Percentiles rank a stretch among this genome's conserved stretches.
Conservation (phyloP, 805 yeast genomes). For the Candida boleticola region DNA sequence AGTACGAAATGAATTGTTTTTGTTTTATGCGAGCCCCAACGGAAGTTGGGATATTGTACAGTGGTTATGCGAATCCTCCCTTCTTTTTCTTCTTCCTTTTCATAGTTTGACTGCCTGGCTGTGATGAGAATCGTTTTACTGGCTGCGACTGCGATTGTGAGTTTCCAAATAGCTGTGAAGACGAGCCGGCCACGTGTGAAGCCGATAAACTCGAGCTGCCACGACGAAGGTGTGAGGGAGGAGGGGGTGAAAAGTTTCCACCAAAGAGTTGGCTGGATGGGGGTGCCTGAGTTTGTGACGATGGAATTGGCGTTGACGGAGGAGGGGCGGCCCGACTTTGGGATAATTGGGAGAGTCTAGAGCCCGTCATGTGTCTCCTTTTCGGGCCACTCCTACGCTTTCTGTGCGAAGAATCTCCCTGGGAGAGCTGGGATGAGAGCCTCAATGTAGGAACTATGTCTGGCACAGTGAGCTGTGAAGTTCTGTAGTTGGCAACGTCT, state of each 20-base stretch:
- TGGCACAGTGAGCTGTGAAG: slow-evolving; percentile 1
- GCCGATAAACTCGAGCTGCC: too few species aligned
- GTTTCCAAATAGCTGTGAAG: slow-evolving; percentile 5
- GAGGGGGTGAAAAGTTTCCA: too few species aligned
- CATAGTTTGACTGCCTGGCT: slow-evolving; percentile 10
- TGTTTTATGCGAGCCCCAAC: too few species aligned
- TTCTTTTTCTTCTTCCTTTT: slow-evolving; percentile 42
- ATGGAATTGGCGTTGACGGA: background rate
- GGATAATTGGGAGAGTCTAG: background rate
- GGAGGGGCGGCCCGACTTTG: slow-evolving; percentile 1
- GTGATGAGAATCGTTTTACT: slow-evolving; percentile 1
- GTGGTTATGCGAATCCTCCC: slow-evolving; percentile 46
- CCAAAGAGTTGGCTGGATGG: background rate
- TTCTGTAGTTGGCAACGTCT: background rate
- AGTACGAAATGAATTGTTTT: too few species aligned
- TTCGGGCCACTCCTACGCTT: background rate
- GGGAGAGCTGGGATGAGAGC: background rate
- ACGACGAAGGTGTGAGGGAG: too few species aligned
- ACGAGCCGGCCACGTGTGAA: background rate
- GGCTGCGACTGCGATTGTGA: slow-evolving; percentile 2
- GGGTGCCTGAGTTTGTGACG: background rate
- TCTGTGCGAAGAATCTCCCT: background rate
- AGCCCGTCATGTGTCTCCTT: background rate
- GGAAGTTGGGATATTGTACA: too few species aligned
- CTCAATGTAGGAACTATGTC: background rate